These are phyloP conservation scores for Zarea fungicola DNA, from an alignment of 2,329 filamentous ascomycete species.

Conservation along the genomic window DNA sequence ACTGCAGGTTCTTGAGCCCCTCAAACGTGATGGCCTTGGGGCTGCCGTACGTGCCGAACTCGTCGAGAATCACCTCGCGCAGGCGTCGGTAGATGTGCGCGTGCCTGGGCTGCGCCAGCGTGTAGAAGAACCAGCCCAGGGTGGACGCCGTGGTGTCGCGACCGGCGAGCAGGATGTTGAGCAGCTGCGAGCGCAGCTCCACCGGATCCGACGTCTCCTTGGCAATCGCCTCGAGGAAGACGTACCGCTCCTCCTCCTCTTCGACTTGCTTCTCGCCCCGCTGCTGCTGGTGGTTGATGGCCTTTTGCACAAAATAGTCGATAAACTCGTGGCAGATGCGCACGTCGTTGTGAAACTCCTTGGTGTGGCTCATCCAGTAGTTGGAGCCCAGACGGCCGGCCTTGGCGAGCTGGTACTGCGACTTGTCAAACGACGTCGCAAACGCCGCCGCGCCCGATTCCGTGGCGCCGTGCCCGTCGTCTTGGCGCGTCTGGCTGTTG, in stretches of 20 bases:
- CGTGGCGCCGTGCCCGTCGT: constrained; percentile 4
- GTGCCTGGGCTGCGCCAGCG: constrained; percentile 32
- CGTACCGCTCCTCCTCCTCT: constrained; percentile 19
- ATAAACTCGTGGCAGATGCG: constrained; percentile 63
- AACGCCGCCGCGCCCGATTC: constrained; percentile 20
- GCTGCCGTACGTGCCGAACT: constrained; percentile 44
- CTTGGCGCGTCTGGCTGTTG: constrained; percentile 28
- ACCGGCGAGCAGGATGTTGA: constrained; percentile 42
- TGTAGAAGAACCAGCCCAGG: constrained; percentile 43
- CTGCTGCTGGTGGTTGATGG: constrained; percentile 25
- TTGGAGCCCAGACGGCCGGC: constrained; percentile 45
- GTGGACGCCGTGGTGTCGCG: constrained; percentile 50
- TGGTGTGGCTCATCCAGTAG: constrained; percentile 42
- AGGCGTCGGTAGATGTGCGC: constrained; percentile 37
- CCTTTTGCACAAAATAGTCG: constrained; percentile 60
- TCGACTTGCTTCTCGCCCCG: constrained; percentile 19
- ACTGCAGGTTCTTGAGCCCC: constrained; percentile 19
- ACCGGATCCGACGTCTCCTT: constrained; percentile 26
- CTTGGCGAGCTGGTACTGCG: constrained; percentile 39
- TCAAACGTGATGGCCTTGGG: constrained; percentile 23
- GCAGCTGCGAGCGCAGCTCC: constrained; percentile 25
- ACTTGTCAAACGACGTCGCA: constrained; percentile 27
- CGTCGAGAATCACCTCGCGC: constrained; percentile 32
- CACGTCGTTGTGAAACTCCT: constrained; percentile 59
- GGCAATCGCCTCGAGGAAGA: constrained; percentile 28